Evolutionary conservation across 2,329 filamentous ascomycete species (phyloP).

Genomic region (Hysterium pulicare): DNA sequence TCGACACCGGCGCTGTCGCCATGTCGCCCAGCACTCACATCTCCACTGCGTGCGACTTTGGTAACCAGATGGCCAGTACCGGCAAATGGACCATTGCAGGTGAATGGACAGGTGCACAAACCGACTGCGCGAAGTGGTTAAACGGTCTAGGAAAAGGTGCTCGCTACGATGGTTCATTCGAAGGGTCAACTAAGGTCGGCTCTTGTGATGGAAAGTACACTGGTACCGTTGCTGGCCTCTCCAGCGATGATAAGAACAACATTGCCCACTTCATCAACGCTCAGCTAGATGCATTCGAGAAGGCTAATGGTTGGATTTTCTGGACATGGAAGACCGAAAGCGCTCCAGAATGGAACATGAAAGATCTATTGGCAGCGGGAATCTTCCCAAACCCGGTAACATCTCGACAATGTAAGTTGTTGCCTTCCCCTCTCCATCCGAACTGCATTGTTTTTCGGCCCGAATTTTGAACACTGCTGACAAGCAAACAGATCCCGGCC

Average conservation of each 20-base stretch:
- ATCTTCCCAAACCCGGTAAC: constrained; percentile 49
- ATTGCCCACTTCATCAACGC: constrained; percentile 46
- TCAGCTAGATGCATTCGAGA: constrained; percentile 48
- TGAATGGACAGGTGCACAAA: constrained; percentile 48
- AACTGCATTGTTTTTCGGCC: constrained; percentile 1
- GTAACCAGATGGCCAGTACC: constrained; percentile 43
- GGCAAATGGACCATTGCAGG: constrained; percentile 48
- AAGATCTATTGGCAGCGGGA: constrained; percentile 40
- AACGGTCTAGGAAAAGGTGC: constrained; percentile 48
- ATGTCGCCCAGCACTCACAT: constrained; percentile 40
- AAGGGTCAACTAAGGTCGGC: constrained; percentile 38
- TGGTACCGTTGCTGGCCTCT: constrained; percentile 42
- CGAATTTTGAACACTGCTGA: constrained; percentile 11
- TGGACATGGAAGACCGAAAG: constrained; percentile 52
- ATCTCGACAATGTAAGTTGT: constrained; percentile 35
- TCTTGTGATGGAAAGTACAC: constrained; percentile 44
- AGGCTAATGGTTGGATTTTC: constrained; percentile 49
- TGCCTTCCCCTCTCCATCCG: neutral
- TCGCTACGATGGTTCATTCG: constrained; percentile 43
- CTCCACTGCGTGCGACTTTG: constrained; percentile 43
- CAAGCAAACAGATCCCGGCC: constrained; percentile 28
- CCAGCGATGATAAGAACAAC: constrained; percentile 41
- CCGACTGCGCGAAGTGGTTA: constrained; percentile 48
- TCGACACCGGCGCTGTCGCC: constrained; percentile 36
- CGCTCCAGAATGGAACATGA: constrained; percentile 50